A percentile compares a stretch with the other conserved stretches of the same genome.
phyloP scores from a whole-genome alignment of 768 basidiomycete species.

The Lactifluus subvellereus region DNA sequence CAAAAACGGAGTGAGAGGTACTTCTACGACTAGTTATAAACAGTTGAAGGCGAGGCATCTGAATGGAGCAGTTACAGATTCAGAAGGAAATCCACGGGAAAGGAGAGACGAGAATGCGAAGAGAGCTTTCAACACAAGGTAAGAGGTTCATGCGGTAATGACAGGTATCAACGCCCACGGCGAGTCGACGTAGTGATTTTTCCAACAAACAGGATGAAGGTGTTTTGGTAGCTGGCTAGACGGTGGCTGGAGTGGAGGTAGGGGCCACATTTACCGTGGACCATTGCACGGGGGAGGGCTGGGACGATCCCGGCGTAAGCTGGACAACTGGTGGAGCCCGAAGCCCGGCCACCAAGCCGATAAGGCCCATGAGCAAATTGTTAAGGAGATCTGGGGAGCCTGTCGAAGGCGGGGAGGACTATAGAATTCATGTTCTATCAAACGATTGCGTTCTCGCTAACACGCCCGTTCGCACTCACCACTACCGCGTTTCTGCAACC shows the following conservation, averaged over 20 bases:
- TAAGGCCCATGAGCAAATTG: no score
- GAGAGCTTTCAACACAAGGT: neutral
- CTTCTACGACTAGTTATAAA: neutral
- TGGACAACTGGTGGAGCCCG: neutral
- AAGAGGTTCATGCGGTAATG: neutral
- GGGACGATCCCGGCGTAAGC: neutral
- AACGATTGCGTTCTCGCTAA: neutral
- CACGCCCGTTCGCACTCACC: neutral
- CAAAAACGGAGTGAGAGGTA: neutral
- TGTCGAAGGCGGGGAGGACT: neutral
- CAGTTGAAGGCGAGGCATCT: neutral
- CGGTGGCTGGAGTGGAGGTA: neutral
- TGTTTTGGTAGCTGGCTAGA: no score
- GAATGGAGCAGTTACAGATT: neutral
- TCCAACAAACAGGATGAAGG: no score
- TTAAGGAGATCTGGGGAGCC: no score
- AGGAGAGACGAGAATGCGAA: neutral
- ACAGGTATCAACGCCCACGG: neutral
- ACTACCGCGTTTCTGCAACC: no score
- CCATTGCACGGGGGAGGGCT: neutral
- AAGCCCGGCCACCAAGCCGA: no score
- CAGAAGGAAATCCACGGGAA: neutral
- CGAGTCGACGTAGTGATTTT: neutral
- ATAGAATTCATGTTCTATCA: neutral
- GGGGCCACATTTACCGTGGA: neutral